Conservation (phyloP, 805 yeast species). For the Ogataea philodendri region DNA sequence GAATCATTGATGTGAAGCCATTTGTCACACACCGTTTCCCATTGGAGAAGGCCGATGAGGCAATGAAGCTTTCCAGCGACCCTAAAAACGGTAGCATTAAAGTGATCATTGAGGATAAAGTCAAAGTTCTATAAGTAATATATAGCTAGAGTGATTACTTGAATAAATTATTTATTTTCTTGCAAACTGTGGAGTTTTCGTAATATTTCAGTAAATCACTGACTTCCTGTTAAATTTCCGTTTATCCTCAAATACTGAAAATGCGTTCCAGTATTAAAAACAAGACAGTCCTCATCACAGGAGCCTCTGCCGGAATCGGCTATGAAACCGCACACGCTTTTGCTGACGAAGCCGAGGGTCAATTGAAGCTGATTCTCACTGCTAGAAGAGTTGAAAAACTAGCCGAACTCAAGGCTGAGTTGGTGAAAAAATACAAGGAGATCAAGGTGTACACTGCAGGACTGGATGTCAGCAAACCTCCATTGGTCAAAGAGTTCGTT, state of each 20-base stretch:
- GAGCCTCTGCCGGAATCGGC: constrained; percentile 51
- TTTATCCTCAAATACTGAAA: too few species aligned
- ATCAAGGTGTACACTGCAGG: constrained; percentile 44
- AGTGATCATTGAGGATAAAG: constrained; percentile 42
- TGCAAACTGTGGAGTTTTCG: too few species aligned
- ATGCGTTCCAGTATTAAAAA: constrained; percentile 4
- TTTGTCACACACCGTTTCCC: constrained; percentile 49
- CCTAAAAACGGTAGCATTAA: constrained; percentile 46
- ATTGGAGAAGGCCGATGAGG: constrained; percentile 46
- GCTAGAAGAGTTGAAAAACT: constrained; percentile 75
- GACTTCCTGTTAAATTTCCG: too few species aligned
- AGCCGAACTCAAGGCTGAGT: constrained; percentile 44
- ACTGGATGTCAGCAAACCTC: constrained; percentile 58
- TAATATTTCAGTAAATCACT: too few species aligned
- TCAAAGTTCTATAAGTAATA: constrained; percentile 3
- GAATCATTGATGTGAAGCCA: constrained; percentile 42
- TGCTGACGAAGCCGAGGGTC: constrained; percentile 63
- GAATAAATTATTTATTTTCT: neutral
- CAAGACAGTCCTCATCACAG: constrained; percentile 35
- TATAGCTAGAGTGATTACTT: too few species aligned
- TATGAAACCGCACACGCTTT: constrained; percentile 46
- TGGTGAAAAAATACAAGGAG: constrained; percentile 46
- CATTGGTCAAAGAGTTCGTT: constrained; percentile 51
- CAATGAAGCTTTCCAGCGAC: constrained; percentile 40
- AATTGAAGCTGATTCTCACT: constrained; percentile 65